Evolutionary conservation across 2,329 filamentous ascomycete species (phyloP).

Genomic region (Mycosphaerelloides madeirae): DNA sequence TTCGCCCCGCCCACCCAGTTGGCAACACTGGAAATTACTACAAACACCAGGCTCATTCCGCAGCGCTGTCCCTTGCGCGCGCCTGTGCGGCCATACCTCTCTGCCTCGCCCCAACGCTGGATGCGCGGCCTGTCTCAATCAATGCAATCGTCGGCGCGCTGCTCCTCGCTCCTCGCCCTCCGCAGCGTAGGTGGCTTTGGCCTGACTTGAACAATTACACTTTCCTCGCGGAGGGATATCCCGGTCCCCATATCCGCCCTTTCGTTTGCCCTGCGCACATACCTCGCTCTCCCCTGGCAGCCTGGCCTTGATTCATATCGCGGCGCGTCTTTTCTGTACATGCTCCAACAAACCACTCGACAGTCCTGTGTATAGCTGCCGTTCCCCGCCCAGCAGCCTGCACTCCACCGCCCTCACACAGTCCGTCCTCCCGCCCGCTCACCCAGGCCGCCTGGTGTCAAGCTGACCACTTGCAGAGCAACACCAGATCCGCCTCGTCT

Average conservation of each 20-base stretch:
- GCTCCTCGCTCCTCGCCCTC: constrained; percentile 3
- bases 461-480: constrained; percentile 8
- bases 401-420: constrained; percentile 1
- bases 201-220: constrained; percentile 15
- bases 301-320: constrained; percentile 16
- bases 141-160: constrained; percentile 8
- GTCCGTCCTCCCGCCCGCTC: neutral
- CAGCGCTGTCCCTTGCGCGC: constrained; percentile 9
- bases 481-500: constrained; percentile 1
- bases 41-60: constrained; percentile 16
- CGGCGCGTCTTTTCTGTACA: constrained; percentile 10
- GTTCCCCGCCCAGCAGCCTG: neutral
- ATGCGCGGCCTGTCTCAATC: constrained; percentile 7
- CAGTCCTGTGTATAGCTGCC: constrained; percentile 1
- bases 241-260: constrained; percentile 23
- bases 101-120: constrained; percentile 4
- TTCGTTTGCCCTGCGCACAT: constrained; percentile 19
- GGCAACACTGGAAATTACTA: too few species aligned
- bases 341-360: neutral
- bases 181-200: constrained; percentile 10
- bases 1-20: neutral
- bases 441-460: constrained; percentile 1
- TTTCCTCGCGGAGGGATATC: constrained; percentile 21
- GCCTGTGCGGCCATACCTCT: neutral
- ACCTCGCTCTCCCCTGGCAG: constrained; percentile 19